Percentiles rank a stretch among this genome's conserved stretches.
phyloP scores from a whole-genome alignment of 2,329 filamentous ascomycete genomes.

The Beauveria bassiana region DNA sequence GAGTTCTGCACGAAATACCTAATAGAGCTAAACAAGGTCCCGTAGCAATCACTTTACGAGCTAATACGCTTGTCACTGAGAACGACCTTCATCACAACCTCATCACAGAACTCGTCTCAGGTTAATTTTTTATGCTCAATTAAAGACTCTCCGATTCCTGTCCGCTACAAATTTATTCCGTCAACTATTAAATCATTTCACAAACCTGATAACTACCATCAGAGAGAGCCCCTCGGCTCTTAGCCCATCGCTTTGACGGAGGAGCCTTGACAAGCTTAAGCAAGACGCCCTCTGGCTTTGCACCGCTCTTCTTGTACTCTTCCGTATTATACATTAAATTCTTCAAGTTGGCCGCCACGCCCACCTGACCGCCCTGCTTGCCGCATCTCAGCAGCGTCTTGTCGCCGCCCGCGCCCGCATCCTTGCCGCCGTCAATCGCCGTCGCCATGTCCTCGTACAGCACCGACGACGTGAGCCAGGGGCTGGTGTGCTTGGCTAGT shows the following conservation, averaged over 20 bases:
- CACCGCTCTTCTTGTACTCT: conserved; percentile 17
- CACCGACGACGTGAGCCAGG: conserved; percentile 16
- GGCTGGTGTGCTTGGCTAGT: conserved; percentile 20
- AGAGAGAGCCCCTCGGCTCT: not conserved
- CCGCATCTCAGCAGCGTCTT: not conserved
- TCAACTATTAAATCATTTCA: too few species aligned
- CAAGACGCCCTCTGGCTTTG: conserved; percentile 18
- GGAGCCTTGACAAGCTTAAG: conserved; percentile 21
- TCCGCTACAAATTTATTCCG: not conserved
- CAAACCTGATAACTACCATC: not conserved
- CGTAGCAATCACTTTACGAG: too few species aligned
- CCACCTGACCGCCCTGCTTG: not conserved
- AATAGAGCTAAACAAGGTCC: too few species aligned
- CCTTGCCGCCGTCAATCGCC: conserved; percentile 14
- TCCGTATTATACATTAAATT: conserved; percentile 12
- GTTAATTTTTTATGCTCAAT: too few species aligned
- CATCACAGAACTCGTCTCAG: too few species aligned
- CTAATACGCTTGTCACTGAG: too few species aligned
- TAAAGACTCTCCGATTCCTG: too few species aligned
- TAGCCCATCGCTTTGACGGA: not conserved
- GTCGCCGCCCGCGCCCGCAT: too few species aligned
- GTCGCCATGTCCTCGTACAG: conserved; percentile 20
- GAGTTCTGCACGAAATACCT: too few species aligned
- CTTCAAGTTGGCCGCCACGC: not conserved
- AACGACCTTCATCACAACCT: too few species aligned